Base-by-base conservation (phyloP, 352 stramenopile genomes). In the Pythium sp. region DNA sequence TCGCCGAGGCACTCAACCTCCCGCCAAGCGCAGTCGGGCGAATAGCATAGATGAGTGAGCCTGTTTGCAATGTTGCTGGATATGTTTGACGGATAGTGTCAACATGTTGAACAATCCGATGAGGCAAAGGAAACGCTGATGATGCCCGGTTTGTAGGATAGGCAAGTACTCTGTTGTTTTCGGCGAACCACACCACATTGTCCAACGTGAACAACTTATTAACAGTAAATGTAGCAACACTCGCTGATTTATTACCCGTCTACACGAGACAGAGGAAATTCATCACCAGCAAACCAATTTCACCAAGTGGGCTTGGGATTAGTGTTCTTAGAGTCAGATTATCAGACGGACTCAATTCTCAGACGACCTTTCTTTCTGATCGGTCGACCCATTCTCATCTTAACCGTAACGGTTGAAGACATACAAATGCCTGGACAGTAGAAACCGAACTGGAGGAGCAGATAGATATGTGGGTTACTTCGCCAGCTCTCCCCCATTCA, bases 1-100 rank as follows among this genome's bases (percentile, higher is more conserved):
- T 93, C 68, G 81, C 85, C 1, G 85, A 93, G 38, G 74, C 85
- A 11, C 68, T 93, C n/a, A 84, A 91, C 58, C 80, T 91, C 2
- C 79, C 84, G 6, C 75, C 78, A 36, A 71, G 60, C 30, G 51
- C 68, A n/a, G 41, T 64, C 7, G 64, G 58, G 5, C 53, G 67
- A 55, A 73, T 77, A 59, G 64, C 67, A 15, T 79, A 73, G 71
- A 15, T 46, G 54, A 58, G 18, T 38, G 54, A 58, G 53, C 41
- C 0, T n/a, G 6, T 51, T 51, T 24, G 38, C 38, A 46, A 46
- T 20, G 12, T 14, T 46, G 38, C 3, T 20, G 38, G 38, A 20
- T 5, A 6, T 14, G 11, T 46, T 46, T 20, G 38, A 5, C 20
- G 38, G 12, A 20, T 6, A 8, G 5, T 38, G 32, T 38, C 5